These are phyloP conservation scores for Zostera marina DNA, from an alignment of 116 monocot genomes.

Conservation along the genomic window DNA sequence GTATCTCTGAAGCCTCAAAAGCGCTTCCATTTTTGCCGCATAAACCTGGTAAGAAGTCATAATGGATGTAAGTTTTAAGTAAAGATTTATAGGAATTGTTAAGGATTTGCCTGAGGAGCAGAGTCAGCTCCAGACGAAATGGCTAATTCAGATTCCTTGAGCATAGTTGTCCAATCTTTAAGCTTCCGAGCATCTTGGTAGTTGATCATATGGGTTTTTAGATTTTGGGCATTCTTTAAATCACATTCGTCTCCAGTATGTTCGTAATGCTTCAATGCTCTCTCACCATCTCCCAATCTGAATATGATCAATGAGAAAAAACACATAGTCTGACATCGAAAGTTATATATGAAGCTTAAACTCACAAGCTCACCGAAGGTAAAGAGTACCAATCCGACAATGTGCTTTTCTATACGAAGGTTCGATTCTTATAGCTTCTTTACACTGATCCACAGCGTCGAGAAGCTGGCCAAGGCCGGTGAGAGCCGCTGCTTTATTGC, in stretches of 20 bases:
- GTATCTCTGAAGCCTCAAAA: constrained; percentile 35
- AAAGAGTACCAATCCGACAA: constrained; percentile 38
- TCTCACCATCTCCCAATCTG: constrained; percentile 42
- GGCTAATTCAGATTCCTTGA: constrained; percentile 23
- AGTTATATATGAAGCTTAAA: too few species aligned
- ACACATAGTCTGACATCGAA: too few species aligned
- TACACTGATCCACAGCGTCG: constrained; percentile 42
- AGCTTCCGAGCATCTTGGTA: constrained; percentile 25
- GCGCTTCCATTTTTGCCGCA: constrained; percentile 43
- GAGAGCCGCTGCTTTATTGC: constrained; percentile 67
- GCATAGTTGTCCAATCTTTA: constrained; percentile 21
- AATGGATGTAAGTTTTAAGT: too few species aligned
- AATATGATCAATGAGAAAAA: too few species aligned
- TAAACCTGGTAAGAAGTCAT: constrained; percentile 21
- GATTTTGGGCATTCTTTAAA: constrained; percentile 10
- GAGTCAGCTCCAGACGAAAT: constrained; percentile 31
- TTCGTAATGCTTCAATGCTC: constrained; percentile 30
- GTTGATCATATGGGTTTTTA: constrained; percentile 18
- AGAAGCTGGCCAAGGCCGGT: constrained; percentile 32
- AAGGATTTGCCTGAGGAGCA: constrained; percentile 39
- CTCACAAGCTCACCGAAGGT: constrained; percentile 35
- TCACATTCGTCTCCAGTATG: constrained; percentile 20
- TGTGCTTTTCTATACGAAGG: constrained; percentile 48
- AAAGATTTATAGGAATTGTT: not conserved
- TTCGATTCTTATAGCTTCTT: constrained; percentile 48